Base-by-base conservation (phyloP, 164 flowering plant genomes). In the Euptelea pleiosperma region DNA sequence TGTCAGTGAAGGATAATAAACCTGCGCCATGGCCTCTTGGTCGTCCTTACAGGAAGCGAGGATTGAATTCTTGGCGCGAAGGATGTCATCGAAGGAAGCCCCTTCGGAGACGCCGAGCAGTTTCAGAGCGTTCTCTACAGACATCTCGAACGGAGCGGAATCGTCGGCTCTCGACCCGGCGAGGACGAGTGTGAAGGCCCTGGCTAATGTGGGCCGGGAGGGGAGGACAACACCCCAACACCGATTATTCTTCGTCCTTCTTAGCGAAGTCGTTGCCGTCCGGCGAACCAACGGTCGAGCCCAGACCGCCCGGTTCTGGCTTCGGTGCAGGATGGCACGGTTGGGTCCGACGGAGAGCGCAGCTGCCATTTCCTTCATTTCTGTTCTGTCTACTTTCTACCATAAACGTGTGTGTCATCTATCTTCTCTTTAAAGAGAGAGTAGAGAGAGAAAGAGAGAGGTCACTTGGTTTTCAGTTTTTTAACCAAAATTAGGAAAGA, bases 71-170 rank as follows among this genome's bases (percentile, higher is more conserved):
- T 84, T 92, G 48, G 98, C 96, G 29, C 89, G 76, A 44, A 92
- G 82, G 43, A 89, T 87, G 26, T 92, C 96, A 29, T 89, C 98
- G 55, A 92, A 89, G 11, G 89, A 80, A 6, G 92, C 90, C 0
- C 82, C 87, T 37, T 89, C 89, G 0, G 89, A 69, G 18, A 92
- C 90, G 0, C 96, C 96, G 34, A 92, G 81, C 15, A 92, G 73
- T 75, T 89, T 87, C 51, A 85, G 77, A 2, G 98, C 98, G 76
- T 49, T 84, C 79, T 92, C 96, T 48, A 87, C 78, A 10, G 96
- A 81, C 96, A 89, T 86, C 83, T 80, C 93, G 52, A 51, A 79
- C 51, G 96, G 92, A 16, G 80, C 83, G 37, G 91, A 79, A 68
- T 82, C 86, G 24, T 79, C 86, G 5, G 83, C 83, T 35, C 77